Evolutionary conservation across 2,329 filamentous ascomycete genomes (phyloP), one percentile per base, ranked within the genome.

Genomic region (Fusarium sp.): DNA sequence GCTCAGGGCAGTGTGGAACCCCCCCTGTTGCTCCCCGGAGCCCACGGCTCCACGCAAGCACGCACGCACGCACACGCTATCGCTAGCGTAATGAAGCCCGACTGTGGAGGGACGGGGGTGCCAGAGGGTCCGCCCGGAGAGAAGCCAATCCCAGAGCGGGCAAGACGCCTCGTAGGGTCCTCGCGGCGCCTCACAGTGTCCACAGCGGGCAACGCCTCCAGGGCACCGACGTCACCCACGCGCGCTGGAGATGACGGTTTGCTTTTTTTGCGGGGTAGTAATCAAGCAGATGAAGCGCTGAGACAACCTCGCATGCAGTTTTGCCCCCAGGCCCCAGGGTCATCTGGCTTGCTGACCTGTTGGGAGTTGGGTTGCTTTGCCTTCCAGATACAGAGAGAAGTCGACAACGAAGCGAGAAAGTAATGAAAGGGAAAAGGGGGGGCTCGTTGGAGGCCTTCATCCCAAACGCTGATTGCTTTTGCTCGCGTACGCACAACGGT

Each of bases 231-330:
- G 75, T 78, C 76, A 78, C 76, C 64, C 63, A 47, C 50, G 54
- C 37, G 45, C 34, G 62, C 31, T 54, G 22, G 35, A 58, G 47
- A 61, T 70, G 67, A 63, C 59, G 62, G 54, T 59, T 67, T 64
- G 47, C 64, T 37, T 64, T 66, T 72, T 76, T 74, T 77, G 74
- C 72, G 75, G 75, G 75, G 75, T 77, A 74, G 47, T 35, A 10
- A 40, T 47, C 10, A 61, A 61, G 20, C 16, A 40, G 62, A 38
- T 42, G 47, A 68, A 68, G 56, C 50, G 45, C 61, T 42, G 37
- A 45, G 40, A 64, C 67, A 73, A 67, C 40, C 57, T 63, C 47
- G 38, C 45, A 67, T 64, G 40, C 29, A 20, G 62, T 60, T 66
- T 74, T 60, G 62, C 64, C 59, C 42, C 42, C 22, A 47, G 42